These are phyloP conservation scores for Vaccinium macrocarpon DNA, from an alignment of 148 eudicot species.

Conservation along the genomic window DNA sequence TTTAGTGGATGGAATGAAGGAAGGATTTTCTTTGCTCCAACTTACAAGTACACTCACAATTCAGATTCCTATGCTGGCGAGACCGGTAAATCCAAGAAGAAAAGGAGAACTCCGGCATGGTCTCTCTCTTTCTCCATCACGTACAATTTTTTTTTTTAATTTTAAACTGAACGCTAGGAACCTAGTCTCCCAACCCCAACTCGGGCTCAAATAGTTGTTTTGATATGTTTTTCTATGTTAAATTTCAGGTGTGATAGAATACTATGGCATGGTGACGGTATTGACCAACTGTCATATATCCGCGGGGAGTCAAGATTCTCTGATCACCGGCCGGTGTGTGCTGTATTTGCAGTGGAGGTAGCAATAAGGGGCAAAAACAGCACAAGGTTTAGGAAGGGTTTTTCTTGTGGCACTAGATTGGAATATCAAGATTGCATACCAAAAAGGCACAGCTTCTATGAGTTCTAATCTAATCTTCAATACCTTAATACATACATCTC, in stretches of 20 bases:
- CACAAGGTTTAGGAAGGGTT: constrained; percentile 55
- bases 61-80: constrained; percentile 85
- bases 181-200: not conserved
- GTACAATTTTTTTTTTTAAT: not conserved
- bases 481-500: not conserved
- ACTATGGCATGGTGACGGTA: constrained; percentile 71
- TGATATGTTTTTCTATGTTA: not conserved
- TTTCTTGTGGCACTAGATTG: constrained; percentile 39
- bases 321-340: constrained; percentile 81
- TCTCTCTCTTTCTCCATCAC: constrained; percentile 16
- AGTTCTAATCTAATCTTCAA: constrained; percentile 21
- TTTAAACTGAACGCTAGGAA: not conserved
- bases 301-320: constrained; percentile 76
- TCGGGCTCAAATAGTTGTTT: not conserved
- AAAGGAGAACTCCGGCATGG: constrained; percentile 87
- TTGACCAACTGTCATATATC: constrained; percentile 60
- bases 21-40: constrained; percentile 59
- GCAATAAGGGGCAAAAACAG: constrained; percentile 35
- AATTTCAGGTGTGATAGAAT: constrained; percentile 79
- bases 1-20: constrained; percentile 72
- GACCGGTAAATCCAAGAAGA: constrained; percentile 61
- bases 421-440: constrained; percentile 36
- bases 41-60: constrained; percentile 79
- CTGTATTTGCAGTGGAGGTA: constrained; percentile 55
- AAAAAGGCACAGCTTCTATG: constrained; percentile 50